These are phyloP conservation scores for Aureobasidium sp. DNA, from an alignment of 2,329 filamentous ascomycete genomes.

Conservation along the genomic window DNA sequence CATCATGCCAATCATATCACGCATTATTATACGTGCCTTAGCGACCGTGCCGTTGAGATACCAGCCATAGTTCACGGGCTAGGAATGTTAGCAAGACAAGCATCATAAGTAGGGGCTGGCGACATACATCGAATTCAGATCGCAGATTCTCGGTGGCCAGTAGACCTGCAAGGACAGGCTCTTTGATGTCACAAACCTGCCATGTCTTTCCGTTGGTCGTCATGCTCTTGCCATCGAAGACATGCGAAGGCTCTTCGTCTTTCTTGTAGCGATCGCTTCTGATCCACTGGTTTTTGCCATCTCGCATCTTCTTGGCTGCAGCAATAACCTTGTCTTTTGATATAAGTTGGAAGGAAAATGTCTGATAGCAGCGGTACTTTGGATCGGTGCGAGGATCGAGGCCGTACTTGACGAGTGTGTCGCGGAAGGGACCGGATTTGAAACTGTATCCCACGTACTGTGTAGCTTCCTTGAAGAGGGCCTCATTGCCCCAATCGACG, in stretches of 20 bases:
- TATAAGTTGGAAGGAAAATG: constrained; percentile 70
- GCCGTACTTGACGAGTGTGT: constrained; percentile 77
- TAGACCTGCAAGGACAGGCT: constrained; percentile 61
- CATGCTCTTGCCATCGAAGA: constrained; percentile 73
- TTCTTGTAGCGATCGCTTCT: constrained; percentile 14
- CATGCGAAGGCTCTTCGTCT: constrained; percentile 45
- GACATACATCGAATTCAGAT: constrained; percentile 43
- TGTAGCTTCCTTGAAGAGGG: constrained; percentile 61
- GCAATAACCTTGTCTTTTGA: constrained; percentile 20
- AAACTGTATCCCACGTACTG: constrained; percentile 89
- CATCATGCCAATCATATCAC: constrained; percentile 60
- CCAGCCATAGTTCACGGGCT: constrained; percentile 60
- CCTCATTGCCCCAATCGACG: constrained; percentile 47
- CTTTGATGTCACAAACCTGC: constrained; percentile 87
- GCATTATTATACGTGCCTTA: constrained; percentile 81
- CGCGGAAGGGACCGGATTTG: constrained; percentile 83
- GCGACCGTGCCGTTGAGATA: constrained; percentile 72
- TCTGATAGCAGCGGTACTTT: constrained; percentile 76
- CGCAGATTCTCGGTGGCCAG: constrained; percentile 52
- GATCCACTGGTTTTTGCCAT: constrained; percentile 13
- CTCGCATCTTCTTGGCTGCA: constrained; percentile 12
- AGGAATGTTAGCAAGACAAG: constrained; percentile 5
- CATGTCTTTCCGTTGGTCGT: constrained; percentile 79
- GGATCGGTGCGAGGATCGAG: constrained; percentile 75
- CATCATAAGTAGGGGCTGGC: constrained; percentile 44